These are phyloP conservation scores for Arthroderma sp. DNA, from an alignment of 2,329 filamentous ascomycete genomes.

Conservation along the genomic window DNA sequence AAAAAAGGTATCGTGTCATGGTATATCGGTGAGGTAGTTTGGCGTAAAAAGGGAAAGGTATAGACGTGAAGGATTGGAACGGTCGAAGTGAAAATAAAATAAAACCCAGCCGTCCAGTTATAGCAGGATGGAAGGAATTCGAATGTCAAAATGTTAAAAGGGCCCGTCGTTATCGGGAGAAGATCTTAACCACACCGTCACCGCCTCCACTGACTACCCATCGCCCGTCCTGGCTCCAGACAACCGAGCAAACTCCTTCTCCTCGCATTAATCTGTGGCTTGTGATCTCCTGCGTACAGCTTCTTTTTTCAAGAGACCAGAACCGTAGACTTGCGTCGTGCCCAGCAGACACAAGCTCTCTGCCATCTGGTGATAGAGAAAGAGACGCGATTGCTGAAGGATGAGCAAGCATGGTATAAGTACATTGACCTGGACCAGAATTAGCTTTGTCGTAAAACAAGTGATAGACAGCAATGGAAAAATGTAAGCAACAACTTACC, in stretches of 20 bases:
- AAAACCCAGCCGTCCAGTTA: no score
- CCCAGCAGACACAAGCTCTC: constrained; percentile 86
- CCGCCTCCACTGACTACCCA: constrained; percentile 92
- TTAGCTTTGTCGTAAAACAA: constrained; percentile 11
- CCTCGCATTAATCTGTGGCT: constrained; percentile 88
- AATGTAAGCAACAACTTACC: constrained; percentile 48
- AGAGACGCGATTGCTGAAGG: constrained; percentile 84
- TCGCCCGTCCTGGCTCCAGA: constrained; percentile 89
- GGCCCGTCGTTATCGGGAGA: constrained; percentile 28
- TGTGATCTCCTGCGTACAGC: constrained; percentile 90
- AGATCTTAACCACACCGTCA: constrained; percentile 93
- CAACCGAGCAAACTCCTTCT: constrained; percentile 84
- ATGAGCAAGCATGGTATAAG: constrained; percentile 96
- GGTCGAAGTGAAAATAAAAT: no score
- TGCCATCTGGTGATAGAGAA: constrained; percentile 81
- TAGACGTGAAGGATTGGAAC: background rate
- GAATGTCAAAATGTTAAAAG: no score
- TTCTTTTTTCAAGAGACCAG: constrained; percentile 92
- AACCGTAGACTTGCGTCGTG: constrained; percentile 93
- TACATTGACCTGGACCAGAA: constrained; percentile 68
- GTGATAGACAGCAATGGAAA: background rate
- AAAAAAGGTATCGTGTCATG: no score
- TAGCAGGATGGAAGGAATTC: no score
- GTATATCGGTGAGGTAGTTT: background rate
- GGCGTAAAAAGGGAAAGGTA: no score